Evolutionary conservation across 2,329 filamentous ascomycete genomes (phyloP).

Genomic region (Graphilbum fragrans): DNA sequence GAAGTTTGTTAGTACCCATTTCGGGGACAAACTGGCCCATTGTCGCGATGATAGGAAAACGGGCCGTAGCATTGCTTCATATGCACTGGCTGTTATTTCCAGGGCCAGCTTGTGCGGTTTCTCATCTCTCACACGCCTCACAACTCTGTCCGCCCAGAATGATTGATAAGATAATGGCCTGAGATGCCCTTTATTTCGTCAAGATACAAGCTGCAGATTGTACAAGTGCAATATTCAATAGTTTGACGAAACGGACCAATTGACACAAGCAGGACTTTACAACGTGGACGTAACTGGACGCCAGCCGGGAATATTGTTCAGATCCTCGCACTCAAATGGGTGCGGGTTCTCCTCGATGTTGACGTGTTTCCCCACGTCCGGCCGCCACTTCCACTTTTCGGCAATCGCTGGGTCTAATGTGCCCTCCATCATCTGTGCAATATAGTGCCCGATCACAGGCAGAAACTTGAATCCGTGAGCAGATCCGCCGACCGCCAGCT

Average conservation of each 20-base stretch:
- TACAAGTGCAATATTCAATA: too few relatives aligned
- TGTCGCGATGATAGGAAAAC: too few relatives aligned
- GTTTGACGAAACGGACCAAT: neutral
- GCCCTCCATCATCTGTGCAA: constrained; percentile 31
- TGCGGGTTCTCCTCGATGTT: constrained; percentile 3
- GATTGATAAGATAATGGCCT: too few relatives aligned
- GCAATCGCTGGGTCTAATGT: constrained; percentile 2
- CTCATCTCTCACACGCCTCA: too few relatives aligned
- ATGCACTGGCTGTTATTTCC: too few relatives aligned
- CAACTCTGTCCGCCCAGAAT: too few relatives aligned
- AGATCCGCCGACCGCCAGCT: constrained; percentile 6
- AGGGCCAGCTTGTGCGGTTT: too few relatives aligned
- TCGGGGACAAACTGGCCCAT: neutral
- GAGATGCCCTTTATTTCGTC: too few relatives aligned
- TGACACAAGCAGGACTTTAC: neutral
- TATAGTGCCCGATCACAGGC: constrained; percentile 19
- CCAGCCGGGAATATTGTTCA: constrained; percentile 3
- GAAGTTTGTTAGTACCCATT: neutral
- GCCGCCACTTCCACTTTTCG: constrained; percentile 2
- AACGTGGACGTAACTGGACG: neutral
- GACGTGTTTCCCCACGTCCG: neutral
- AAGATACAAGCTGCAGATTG: too few relatives aligned
- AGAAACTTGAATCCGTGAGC: constrained; percentile 19
- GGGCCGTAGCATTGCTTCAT: too few relatives aligned
- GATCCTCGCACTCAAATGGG: constrained; percentile 1